Evolutionary conservation across 2,329 filamentous ascomycete species (phyloP).

Genomic region (Metarhizium humberi): DNA sequence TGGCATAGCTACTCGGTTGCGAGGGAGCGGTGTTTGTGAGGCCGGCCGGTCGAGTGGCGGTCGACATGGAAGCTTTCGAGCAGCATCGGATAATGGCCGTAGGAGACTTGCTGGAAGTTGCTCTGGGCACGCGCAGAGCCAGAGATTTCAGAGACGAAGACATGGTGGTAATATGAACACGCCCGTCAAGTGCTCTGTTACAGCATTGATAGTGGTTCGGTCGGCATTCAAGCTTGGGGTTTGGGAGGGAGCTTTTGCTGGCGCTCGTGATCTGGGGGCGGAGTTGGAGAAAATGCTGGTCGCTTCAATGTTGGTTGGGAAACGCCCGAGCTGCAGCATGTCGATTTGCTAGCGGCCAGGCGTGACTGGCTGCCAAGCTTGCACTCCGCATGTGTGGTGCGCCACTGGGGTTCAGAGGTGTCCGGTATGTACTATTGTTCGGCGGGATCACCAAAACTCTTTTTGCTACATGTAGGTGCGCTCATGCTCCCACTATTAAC

Average conservation of each 20-base stretch:
- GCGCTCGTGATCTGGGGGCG: background rate
- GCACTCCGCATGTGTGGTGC: too few relatives aligned
- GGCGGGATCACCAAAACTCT: too few relatives aligned
- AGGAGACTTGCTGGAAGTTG: slow-evolving; percentile 10
- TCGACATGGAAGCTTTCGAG: slow-evolving; percentile 21
- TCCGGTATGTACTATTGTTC: too few relatives aligned
- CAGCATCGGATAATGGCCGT: slow-evolving; percentile 15
- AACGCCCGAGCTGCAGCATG: background rate
- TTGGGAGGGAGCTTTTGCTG: background rate
- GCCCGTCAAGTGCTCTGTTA: background rate
- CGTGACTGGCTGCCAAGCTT: too few relatives aligned
- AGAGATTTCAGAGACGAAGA: slow-evolving; percentile 21
- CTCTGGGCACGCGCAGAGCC: slow-evolving; percentile 21
- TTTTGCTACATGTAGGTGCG: too few relatives aligned
- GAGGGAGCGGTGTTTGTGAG: slow-evolving; percentile 11
- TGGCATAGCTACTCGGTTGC: slow-evolving; percentile 5
- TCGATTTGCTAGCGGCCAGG: background rate
- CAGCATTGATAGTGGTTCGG: background rate
- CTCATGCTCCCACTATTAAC: too few relatives aligned
- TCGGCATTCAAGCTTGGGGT: background rate
- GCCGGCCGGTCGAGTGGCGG: slow-evolving; percentile 12
- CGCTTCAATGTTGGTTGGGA: background rate
- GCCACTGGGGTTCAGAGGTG: too few relatives aligned
- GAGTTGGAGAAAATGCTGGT: background rate
- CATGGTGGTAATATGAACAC: slow-evolving; percentile 11